These are phyloP conservation scores for Plenodomus biglobosus DNA, from an alignment of 2,329 filamentous ascomycete genomes.

Conservation along the genomic window DNA sequence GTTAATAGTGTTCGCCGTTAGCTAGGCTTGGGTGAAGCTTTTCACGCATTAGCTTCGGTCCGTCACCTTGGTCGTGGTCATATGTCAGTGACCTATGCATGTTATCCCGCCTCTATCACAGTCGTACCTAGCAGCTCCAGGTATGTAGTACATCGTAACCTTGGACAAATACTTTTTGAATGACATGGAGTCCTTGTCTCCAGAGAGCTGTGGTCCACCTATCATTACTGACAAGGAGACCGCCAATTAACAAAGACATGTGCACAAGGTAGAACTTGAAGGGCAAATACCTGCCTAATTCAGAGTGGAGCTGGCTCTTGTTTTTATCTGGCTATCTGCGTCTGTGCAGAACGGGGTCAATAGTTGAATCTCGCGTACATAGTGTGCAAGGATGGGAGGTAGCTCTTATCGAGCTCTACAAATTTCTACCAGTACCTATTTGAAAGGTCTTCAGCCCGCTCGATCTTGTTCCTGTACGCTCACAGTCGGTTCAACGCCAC, in stretches of 20 bases:
- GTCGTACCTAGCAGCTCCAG: slow-evolving; percentile 3
- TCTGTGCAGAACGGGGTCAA: slow-evolving; percentile 5
- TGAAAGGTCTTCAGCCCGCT: neutral
- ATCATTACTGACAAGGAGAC: no score
- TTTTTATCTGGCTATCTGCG: slow-evolving; percentile 10
- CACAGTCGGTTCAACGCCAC: neutral
- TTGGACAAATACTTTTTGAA: neutral
- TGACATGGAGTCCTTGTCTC: neutral
- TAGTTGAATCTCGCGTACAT: no score
- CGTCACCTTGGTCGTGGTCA: slow-evolving; percentile 8
- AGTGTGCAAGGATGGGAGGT: slow-evolving; percentile 1
- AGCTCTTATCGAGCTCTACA: slow-evolving; percentile 4
- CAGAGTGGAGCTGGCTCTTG: slow-evolving; percentile 7
- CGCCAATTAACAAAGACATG: no score
- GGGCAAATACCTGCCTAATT: slow-evolving; percentile 16
- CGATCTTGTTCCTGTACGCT: neutral
- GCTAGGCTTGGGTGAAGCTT: slow-evolving; percentile 24
- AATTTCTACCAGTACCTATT: neutral
- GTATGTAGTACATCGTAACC: neutral
- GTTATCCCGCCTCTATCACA: neutral
- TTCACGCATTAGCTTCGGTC: slow-evolving; percentile 12
- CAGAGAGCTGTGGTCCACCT: no score
- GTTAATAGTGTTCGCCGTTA: slow-evolving; percentile 10
- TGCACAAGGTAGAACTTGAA: neutral
- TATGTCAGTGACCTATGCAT: slow-evolving; percentile 3